Conservation (phyloP, 495 filamentous ascomycete species). For the Penicillium ochrochloron region DNA sequence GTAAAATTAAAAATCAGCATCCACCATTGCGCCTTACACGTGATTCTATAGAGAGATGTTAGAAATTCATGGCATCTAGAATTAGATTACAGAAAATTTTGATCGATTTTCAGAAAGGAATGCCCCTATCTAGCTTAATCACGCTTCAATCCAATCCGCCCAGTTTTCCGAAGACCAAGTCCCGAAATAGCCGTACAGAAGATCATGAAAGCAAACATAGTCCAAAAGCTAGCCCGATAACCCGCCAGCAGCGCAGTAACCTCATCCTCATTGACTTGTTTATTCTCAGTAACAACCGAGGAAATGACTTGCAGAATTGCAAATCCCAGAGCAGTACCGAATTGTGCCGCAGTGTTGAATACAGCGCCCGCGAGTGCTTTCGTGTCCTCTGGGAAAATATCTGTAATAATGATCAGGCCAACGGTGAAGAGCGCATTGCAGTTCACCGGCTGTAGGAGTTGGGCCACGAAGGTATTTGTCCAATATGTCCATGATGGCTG, state of each 20-base stretch:
- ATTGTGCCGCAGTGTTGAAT: conserved; percentile 12
- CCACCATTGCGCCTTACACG: neutral
- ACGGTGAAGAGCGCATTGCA: conserved; percentile 53
- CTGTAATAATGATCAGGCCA: conserved; percentile 45
- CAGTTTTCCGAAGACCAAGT: conserved; percentile 6
- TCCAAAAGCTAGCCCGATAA: conserved; percentile 19
- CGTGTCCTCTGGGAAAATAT: conserved; percentile 12
- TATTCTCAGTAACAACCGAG: conserved; percentile 11
- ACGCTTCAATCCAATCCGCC: conserved; percentile 10
- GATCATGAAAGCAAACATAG: conserved; percentile 19
- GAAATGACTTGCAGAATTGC: conserved; percentile 16
- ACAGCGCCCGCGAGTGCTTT: conserved; percentile 10
- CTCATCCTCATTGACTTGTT: neutral
- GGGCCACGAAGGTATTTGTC: conserved; percentile 30
- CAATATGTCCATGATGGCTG: conserved; percentile 32
- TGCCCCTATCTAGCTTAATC: neutral
- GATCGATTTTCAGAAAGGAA: too few relatives aligned
- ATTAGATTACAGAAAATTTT: neutral
- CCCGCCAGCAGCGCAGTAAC: conserved; percentile 1
- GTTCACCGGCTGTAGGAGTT: conserved; percentile 18
- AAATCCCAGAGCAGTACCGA: conserved; percentile 8
- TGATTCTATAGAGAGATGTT: neutral
- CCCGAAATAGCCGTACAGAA: conserved; percentile 9
- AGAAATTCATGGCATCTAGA: neutral
- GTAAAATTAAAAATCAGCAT: neutral